Percentiles rank a stretch among this genome's conserved stretches.
These are phyloP conservation scores for Aaosphaeria arxii DNA, from an alignment of 2,329 filamentous ascomycete species.

Conservation along the genomic window DNA sequence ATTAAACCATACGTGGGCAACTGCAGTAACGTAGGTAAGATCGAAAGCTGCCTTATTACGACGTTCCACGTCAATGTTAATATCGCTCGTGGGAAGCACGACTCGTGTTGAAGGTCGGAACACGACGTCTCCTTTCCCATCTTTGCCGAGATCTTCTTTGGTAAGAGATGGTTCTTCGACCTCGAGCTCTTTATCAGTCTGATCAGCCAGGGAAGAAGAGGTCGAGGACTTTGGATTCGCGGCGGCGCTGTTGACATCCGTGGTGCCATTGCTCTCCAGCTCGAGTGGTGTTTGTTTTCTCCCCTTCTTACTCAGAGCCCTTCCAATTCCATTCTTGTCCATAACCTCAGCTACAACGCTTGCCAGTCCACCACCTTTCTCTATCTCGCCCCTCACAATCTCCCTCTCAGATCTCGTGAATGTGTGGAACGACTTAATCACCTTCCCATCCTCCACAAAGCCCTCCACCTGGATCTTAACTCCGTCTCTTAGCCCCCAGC, in stretches of 20 bases:
- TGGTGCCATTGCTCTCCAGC: slow-evolving; percentile 3
- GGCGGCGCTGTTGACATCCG: slow-evolving; percentile 10
- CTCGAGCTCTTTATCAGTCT: slow-evolving; percentile 10
- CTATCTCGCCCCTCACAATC: slow-evolving; percentile 57
- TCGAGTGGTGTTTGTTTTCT: slow-evolving; percentile 8
- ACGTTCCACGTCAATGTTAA: slow-evolving; percentile 87
- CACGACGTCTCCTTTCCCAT: slow-evolving; percentile 67
- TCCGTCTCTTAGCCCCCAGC: slow-evolving; percentile 83
- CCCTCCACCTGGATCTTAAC: slow-evolving; percentile 86
- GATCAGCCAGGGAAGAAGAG: background rate
- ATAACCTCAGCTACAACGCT: slow-evolving; percentile 47
- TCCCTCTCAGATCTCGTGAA: slow-evolving; percentile 72
- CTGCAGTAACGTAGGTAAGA: slow-evolving; percentile 85
- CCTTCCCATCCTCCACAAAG: slow-evolving; percentile 83
- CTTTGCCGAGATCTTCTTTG: slow-evolving; percentile 38
- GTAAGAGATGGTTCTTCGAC: slow-evolving; percentile 15
- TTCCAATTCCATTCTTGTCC: slow-evolving; percentile 33
- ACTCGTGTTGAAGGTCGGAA: slow-evolving; percentile 70
- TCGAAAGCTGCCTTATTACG: slow-evolving; percentile 74
- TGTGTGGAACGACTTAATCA: slow-evolving; percentile 78
- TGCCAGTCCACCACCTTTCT: slow-evolving; percentile 39
- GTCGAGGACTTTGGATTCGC: background rate
- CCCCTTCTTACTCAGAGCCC: slow-evolving; percentile 20
- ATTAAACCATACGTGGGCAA: slow-evolving; percentile 98
- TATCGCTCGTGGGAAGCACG: slow-evolving; percentile 73